Evolutionary conservation across 306 rosid genomes (phyloP), one percentile per base, ranked within the genome.

Genomic region (Astragalus glycyphyllos): DNA sequence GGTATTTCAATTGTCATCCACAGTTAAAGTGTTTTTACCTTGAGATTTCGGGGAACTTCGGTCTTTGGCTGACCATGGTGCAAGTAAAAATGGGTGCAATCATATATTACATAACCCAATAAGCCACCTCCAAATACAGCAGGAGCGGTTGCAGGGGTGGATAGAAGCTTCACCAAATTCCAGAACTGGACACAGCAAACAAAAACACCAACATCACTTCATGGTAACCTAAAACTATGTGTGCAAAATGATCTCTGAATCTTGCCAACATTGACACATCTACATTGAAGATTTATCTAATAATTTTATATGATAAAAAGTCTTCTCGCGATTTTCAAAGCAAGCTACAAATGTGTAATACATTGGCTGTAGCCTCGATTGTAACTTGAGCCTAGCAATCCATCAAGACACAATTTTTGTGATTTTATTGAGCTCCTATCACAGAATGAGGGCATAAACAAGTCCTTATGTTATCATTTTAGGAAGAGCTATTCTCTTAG

Each of bases 51-150:
- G 45, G 90, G 69, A 14, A 77, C 56, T 35, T 81, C 83, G 37
- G 65, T 82, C 54, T 83, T 73, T 41, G 97, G 97, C 77, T 91
- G 96, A 72, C 96, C 91, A 60, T 95, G 97, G 85, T 95, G 99
- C 66, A 95, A 77, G 79, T 91, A 95, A 81, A 86, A 91, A 82
- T 95, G 99, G 59, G 97, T 91, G 71, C 87, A 83, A 75, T 95
- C 99, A 77, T 95, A 95, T 42, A 91, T 83, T 77, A 95, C 99
- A 79, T 95, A 91, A 74, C 96, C 96, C 87, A 95, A 77, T 54
- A 95, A 81, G 64, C 96, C 92, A 2, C 99, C 99, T 53, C 96
- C 99, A 74, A 91, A 72, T 71, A 95, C 58, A 49, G 94, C 99
- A 68, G 99, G 96, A 42, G 96, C 59, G 49, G 80, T 81, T 79